Percentiles rank a stretch among this genome's conserved stretches.
These are phyloP conservation scores for Penicillium roqueforti DNA, from an alignment of 495 filamentous ascomycete species.

Conservation along the genomic window DNA sequence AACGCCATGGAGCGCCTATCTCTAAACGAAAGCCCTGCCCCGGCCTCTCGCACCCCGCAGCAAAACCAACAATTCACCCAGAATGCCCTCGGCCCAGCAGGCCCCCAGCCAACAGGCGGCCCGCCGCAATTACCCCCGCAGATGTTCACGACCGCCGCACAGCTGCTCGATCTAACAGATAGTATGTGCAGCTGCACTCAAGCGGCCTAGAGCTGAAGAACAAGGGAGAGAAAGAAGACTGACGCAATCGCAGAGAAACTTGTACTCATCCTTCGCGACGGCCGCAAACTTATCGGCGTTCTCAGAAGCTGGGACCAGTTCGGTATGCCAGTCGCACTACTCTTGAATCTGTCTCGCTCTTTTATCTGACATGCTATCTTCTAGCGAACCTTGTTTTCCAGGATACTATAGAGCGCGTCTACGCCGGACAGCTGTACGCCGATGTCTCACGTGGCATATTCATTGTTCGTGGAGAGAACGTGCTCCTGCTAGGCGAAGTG, in stretches of 20 bases:
- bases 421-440: constrained; percentile 67
- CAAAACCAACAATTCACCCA: constrained; percentile 25
- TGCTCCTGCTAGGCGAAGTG: constrained; percentile 87
- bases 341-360: constrained; percentile 3
- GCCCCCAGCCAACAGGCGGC: constrained; percentile 28
- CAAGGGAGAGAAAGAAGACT: not conserved
- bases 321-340: constrained; percentile 50
- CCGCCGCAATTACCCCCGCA: constrained; percentile 58
- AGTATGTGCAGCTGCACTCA: constrained; percentile 54
- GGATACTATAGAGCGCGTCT: constrained; percentile 83
- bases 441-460: constrained; percentile 80
- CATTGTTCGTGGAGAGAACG: constrained; percentile 90
- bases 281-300: constrained; percentile 87
- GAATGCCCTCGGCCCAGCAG: constrained; percentile 22
- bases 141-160: constrained; percentile 98
- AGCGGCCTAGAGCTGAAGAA: not conserved
- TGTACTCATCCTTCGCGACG: constrained; percentile 82
- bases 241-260: constrained; percentile 72
- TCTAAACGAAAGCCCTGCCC: constrained; percentile 34
- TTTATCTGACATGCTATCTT: constrained; percentile 7
- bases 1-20: constrained; percentile 41
- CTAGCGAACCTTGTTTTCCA: constrained; percentile 91
- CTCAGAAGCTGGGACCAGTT: constrained; percentile 98
- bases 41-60: constrained; percentile 23
- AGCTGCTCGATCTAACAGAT: constrained; percentile 91